A percentile compares a stretch with the other conserved stretches of the same genome.
These are phyloP conservation scores for Penicillium sp. DNA, from an alignment of 2,329 filamentous ascomycete genomes.

Conservation along the genomic window DNA sequence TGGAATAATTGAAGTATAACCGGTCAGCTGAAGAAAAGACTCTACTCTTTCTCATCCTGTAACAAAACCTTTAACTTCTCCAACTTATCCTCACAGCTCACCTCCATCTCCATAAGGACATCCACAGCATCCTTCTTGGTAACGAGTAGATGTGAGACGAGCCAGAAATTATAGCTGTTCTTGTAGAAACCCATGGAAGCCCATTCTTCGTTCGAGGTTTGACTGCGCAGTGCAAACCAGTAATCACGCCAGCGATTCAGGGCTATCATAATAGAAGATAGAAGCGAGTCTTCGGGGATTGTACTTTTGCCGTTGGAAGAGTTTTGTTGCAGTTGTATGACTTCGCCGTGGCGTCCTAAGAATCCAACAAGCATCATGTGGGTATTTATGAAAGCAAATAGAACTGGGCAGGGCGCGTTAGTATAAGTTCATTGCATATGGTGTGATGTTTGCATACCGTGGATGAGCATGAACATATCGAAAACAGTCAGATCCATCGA, in stretches of 20 bases:
- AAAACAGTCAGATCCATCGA: constrained; percentile 33
- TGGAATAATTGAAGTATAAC: not conserved
- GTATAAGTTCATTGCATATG: not conserved
- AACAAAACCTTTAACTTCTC: constrained; percentile 43
- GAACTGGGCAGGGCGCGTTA: constrained; percentile 24
- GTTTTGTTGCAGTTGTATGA: constrained; percentile 7
- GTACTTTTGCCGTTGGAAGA: constrained; percentile 3
- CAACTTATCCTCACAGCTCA: constrained; percentile 47
- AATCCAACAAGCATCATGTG: constrained; percentile 41
- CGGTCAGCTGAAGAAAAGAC: not conserved
- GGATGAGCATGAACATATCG: constrained; percentile 47
- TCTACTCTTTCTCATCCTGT: constrained; percentile 30
- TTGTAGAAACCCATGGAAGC: constrained; percentile 45
- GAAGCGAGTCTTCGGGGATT: constrained; percentile 32
- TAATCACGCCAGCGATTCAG: constrained; percentile 41
- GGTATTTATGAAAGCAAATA: constrained; percentile 44
- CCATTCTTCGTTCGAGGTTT: constrained; percentile 38
- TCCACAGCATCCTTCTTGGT: constrained; percentile 46
- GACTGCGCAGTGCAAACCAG: constrained; percentile 35
- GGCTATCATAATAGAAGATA: constrained; percentile 35
- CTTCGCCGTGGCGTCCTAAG: constrained; percentile 18
- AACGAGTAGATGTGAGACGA: constrained; percentile 43
- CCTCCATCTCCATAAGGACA: constrained; percentile 45
- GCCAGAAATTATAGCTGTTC: constrained; percentile 46
- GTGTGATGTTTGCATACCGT: constrained; percentile 29